Evolutionary conservation across 2,329 filamentous ascomycete species (phyloP).

Genomic region (Atkinsonella texensis): DNA sequence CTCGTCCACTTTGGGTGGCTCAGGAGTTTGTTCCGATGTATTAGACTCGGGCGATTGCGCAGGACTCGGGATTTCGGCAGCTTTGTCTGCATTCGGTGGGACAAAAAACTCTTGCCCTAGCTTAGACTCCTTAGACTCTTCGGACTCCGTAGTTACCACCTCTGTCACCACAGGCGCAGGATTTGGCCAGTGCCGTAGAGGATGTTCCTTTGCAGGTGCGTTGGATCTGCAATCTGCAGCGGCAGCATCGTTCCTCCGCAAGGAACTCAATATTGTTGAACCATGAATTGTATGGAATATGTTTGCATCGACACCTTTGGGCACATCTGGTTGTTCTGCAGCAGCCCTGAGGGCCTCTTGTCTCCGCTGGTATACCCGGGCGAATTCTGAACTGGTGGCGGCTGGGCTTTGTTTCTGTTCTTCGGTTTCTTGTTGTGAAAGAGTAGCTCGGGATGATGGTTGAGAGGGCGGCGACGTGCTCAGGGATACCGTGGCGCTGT

Average conservation of each 20-base stretch:
- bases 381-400: neutral
- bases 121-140: neutral
- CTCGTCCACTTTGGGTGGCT: constrained; percentile 3
- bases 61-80: neutral
- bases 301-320: constrained; percentile 31
- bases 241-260: constrained; percentile 16
- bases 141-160: neutral
- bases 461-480: neutral
- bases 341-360: constrained; percentile 3
- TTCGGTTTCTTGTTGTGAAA: neutral
- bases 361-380: constrained; percentile 6
- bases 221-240: constrained; percentile 7
- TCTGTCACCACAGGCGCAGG: constrained; percentile 12
- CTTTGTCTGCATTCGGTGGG: neutral
- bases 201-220: constrained; percentile 23
- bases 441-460: neutral
- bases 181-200: constrained; percentile 23
- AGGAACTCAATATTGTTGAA: constrained; percentile 30
- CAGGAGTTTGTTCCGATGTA: neutral
- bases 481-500: neutral
- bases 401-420: neutral
- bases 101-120: neutral
- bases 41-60: neutral
- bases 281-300: constrained; percentile 36
- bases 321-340: constrained; percentile 21